Base-by-base conservation (phyloP, 768 basidiomycete genomes). In the Calvatia gigantea region DNA sequence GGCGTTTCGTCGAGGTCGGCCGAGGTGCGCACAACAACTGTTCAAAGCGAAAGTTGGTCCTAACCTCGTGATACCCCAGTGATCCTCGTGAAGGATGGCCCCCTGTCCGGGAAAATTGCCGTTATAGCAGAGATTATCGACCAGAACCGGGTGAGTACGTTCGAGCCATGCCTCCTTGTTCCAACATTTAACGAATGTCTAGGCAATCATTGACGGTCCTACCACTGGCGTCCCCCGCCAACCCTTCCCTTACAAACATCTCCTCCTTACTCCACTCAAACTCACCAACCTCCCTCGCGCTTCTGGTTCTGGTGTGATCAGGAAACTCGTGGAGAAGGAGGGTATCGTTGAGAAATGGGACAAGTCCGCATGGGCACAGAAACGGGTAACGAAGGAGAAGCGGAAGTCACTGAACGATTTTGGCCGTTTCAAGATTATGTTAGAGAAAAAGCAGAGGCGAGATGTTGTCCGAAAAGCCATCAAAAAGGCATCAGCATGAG, bases 81-180 rank as follows among this genome's bases (percentile, higher is more conserved):
- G 60, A 93, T 98, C 71, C 93, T 98, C 76, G 82, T 98, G 77
- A 91, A 89, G 72, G 73, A 86, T 56, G 96, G 96, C 54, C 91
- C 92, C 55, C 83, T 76, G 57, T 78, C 84, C 42, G 94, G 94
- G 63, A 89, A 87, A 73, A 91, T 97, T 65, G 97, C 97, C 54
- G 89, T 94, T 61, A 95, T 99, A 71, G 87, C 85, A 48, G 94
- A 98, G 74, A 95, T 98, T 73, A 95, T 98, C 61, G 97, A 98
- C 84, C 96, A 98, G 82, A 96, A 94, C 81, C 86, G 95, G 70
- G 96, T 97, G 69, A 59, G 89, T 50, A n/a, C 25, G 14, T 17
- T 27, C 15, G 7, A 4, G 48, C 47, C 7, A 48, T 58, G 7
- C 17, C 21, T 31, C 37, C 4, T 44, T 38, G 11, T 41, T 2